These are phyloP conservation scores for Pestalotiopsis sp. DNA, from an alignment of 2,329 filamentous ascomycete species.

Conservation along the genomic window DNA sequence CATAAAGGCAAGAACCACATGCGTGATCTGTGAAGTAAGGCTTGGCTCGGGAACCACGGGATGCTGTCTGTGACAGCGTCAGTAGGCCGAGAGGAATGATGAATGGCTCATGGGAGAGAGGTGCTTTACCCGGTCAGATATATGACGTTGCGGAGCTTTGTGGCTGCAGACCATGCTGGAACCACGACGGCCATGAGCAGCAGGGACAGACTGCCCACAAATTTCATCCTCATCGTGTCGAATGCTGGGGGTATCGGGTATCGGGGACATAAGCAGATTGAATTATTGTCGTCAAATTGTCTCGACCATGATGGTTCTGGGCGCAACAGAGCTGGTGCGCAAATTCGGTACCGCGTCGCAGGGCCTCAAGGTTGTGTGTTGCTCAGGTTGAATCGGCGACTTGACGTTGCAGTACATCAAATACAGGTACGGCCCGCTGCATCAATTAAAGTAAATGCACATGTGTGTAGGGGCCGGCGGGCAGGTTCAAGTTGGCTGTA, in stretches of 20 bases:
- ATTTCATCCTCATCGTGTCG: background rate
- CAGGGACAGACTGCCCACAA: constrained; percentile 14
- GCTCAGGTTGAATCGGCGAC: too few species aligned
- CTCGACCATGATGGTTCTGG: background rate
- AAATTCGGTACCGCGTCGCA: too few species aligned
- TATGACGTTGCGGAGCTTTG: constrained; percentile 31
- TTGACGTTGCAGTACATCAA: too few species aligned
- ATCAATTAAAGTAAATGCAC: too few species aligned
- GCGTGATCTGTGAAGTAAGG: constrained; percentile 47
- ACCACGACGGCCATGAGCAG: constrained; percentile 15
- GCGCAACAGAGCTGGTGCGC: too few species aligned
- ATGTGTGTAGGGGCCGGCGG: too few species aligned
- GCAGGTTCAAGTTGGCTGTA: too few species aligned
- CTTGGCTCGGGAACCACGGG: constrained; percentile 28
- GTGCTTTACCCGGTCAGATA: constrained; percentile 31
- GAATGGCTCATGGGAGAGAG: background rate
- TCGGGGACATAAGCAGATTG: background rate
- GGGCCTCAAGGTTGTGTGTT: too few species aligned
- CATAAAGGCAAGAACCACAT: constrained; percentile 59
- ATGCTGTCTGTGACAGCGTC: constrained; percentile 27
- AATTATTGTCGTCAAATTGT: background rate
- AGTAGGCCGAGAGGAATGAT: constrained; percentile 1
- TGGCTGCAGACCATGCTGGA: constrained; percentile 6
- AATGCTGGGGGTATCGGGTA: background rate
- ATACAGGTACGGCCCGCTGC: too few species aligned